Percentiles rank a stretch among this genome's conserved stretches.
Conservation (phyloP, 2,329 filamentous ascomycete species). For the Capronia americana region DNA sequence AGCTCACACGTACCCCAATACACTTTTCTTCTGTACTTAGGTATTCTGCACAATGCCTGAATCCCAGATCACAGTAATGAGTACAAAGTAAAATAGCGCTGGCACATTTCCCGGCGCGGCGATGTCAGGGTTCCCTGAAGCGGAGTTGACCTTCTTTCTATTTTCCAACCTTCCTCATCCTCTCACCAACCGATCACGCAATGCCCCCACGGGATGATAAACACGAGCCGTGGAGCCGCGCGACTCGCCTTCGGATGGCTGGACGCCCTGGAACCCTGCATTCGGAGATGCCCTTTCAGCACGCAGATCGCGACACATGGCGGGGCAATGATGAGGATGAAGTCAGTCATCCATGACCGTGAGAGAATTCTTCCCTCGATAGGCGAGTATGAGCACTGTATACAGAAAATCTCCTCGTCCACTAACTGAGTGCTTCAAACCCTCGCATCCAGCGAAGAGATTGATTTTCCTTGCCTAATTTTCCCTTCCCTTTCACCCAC, state of each 20-base stretch:
- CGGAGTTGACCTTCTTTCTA: constrained; percentile 17
- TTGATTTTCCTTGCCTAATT: too few species aligned
- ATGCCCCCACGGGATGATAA: constrained; percentile 35
- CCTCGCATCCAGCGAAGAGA: too few species aligned
- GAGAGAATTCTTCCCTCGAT: background rate
- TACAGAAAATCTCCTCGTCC: background rate
- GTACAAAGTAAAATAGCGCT: background rate
- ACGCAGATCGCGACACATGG: constrained; percentile 12
- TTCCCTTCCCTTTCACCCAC: background rate
- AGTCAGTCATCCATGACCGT: constrained; percentile 1
- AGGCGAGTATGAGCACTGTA: background rate
- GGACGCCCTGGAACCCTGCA: background rate
- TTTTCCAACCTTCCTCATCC: constrained; percentile 3
- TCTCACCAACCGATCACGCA: constrained; percentile 29
- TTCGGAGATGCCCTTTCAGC: constrained; percentile 22
- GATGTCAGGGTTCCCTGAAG: background rate
- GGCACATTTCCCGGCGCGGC: constrained; percentile 5
- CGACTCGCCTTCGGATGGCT: background rate
- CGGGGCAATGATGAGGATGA: constrained; percentile 8
- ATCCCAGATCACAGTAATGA: background rate
- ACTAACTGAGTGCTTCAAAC: background rate
- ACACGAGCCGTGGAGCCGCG: constrained; percentile 14
- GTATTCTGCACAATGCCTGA: background rate
- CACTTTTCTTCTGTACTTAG: background rate
- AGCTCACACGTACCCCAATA: background rate